Base-by-base conservation (phyloP, 139 green algal genomes). In the Chlorella vulgaris region DNA sequence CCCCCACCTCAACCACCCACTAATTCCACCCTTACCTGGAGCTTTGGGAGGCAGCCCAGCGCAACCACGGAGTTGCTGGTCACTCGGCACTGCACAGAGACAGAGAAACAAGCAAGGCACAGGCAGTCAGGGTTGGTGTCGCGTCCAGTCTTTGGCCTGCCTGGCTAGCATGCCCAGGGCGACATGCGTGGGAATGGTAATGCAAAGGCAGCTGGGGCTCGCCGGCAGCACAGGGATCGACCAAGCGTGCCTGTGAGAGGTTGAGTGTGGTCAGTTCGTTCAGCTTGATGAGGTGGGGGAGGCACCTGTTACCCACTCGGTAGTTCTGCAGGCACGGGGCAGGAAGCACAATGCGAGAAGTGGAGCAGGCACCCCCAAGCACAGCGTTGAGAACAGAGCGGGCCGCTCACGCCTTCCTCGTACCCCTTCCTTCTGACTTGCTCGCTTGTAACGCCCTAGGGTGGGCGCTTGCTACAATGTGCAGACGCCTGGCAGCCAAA, bases 261-360 rank as follows among this genome's bases (percentile, higher is more conserved):
- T 90, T 91, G 50, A 91, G 84, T 24, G 74, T 63, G 0, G 39
- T 38, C 24, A 91, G 83, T 43, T 74, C 36, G 36, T 73, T 75
- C 29, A 91, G 65, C 26, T 74, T 40, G 22, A 83, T 63, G 38
- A 91, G 65, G 39, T 69, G 47, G 1, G 60, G 35, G 19, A 87
- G 22, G 13, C 67, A 35, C 10, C 15, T 36, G 51, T 89, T 83
- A 31, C 62, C 83, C 28, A 91, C 79, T 7, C 79, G 74, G 29
- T 21, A 33, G 70, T 91, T 91, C 31, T 89, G 70, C 50, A 36
- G 18, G 66, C 6, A 40, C 26, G 4, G 31, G 65, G 33, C 24
- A 29, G 3, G 13, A 6, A 29, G 63, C 15, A 18, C 33, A 43
- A 29, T 18, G 4, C n/a, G 62, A 33, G 2, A 33, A 29, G 4